phyloP scores from a whole-genome alignment of 2,329 filamentous ascomycete species.

The Trichoderma oligosporum region DNA sequence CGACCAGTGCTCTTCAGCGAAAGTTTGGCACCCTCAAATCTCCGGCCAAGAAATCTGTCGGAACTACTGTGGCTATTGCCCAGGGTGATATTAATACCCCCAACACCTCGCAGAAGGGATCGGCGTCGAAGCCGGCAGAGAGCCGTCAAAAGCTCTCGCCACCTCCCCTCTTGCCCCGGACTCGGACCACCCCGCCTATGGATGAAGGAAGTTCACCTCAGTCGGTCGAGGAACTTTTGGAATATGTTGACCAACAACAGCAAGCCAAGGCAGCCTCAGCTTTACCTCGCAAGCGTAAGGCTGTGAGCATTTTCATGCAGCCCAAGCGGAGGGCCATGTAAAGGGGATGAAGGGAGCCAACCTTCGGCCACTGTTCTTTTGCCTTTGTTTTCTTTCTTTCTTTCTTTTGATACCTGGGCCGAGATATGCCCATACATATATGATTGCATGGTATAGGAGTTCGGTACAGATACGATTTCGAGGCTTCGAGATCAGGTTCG shows the following conservation, averaged over 20 bases:
- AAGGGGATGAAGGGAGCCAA: not conserved
- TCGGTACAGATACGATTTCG: not conserved
- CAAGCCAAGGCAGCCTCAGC: not conserved
- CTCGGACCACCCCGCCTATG: not conserved
- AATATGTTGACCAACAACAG: not conserved
- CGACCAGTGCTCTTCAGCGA: slow-evolving; percentile 1
- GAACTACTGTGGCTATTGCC: not conserved
- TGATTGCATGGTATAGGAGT: slow-evolving; percentile 16
- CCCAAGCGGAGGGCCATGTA: slow-evolving; percentile 38
- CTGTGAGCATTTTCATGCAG: slow-evolving; percentile 49
- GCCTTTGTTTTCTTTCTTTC: slow-evolving; percentile 8
- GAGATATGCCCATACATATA: not conserved
- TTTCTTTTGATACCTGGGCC: slow-evolving; percentile 10
- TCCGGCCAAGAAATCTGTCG: slow-evolving; percentile 6
- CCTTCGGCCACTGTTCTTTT: not conserved
- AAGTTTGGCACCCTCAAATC: slow-evolving; percentile 15
- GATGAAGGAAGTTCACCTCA: not conserved
- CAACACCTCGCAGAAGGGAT: not conserved
- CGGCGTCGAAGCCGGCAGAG: not conserved
- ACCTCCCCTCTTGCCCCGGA: not conserved
- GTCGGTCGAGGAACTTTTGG: not conserved
- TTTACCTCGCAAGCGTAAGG: slow-evolving; percentile 41
- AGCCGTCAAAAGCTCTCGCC: not conserved
- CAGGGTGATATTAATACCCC: not conserved
- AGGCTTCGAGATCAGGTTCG: not conserved